Evolutionary conservation across 768 basidiomycete species (phyloP).

Genomic region (Pisolithus tinctorius): DNA sequence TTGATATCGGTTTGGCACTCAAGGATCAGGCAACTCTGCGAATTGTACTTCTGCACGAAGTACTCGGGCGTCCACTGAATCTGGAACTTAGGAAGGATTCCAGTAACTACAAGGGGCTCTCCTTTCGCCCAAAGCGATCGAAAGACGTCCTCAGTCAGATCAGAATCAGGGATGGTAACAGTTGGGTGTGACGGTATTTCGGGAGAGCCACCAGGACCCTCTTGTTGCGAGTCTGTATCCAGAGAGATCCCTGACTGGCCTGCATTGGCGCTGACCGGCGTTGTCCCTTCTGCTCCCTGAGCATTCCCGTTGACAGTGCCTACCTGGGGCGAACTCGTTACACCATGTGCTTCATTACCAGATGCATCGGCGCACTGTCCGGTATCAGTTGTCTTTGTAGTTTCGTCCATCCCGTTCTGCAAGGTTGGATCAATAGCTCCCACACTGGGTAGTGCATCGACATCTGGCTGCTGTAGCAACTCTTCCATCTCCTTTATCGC

Average conservation of each 20-base stretch:
- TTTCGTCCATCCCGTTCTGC: slow-evolving; percentile 10
- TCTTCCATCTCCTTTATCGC: slow-evolving; percentile 67
- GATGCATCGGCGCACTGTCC: slow-evolving; percentile 8
- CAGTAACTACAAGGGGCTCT: slow-evolving; percentile 72
- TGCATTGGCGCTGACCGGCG: slow-evolving; percentile 1
- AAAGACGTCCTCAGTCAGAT: slow-evolving; percentile 57
- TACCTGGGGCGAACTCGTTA: neutral
- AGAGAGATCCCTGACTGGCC: slow-evolving; percentile 4
- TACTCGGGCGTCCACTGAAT: slow-evolving; percentile 78
- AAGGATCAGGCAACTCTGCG: slow-evolving; percentile 61
- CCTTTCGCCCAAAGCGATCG: slow-evolving; percentile 66
- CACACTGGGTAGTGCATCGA: slow-evolving; percentile 15
- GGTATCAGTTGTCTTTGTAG: slow-evolving; percentile 1
- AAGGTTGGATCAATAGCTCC: slow-evolving; percentile 26
- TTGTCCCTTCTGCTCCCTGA: slow-evolving; percentile 4
- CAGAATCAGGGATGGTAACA: slow-evolving; percentile 36
- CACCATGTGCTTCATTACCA: neutral
- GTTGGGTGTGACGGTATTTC: slow-evolving; percentile 44
- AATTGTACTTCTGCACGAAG: slow-evolving; percentile 64
- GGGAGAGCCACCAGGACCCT: slow-evolving; percentile 8
- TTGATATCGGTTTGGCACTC: slow-evolving; percentile 76
- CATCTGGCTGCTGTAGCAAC: slow-evolving; percentile 33
- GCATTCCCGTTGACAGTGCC: neutral
- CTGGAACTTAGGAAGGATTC: slow-evolving; percentile 53
- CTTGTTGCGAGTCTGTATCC: slow-evolving; percentile 4